Conservation (phyloP, 345 rosid species). For the Kernera saxatilis region DNA sequence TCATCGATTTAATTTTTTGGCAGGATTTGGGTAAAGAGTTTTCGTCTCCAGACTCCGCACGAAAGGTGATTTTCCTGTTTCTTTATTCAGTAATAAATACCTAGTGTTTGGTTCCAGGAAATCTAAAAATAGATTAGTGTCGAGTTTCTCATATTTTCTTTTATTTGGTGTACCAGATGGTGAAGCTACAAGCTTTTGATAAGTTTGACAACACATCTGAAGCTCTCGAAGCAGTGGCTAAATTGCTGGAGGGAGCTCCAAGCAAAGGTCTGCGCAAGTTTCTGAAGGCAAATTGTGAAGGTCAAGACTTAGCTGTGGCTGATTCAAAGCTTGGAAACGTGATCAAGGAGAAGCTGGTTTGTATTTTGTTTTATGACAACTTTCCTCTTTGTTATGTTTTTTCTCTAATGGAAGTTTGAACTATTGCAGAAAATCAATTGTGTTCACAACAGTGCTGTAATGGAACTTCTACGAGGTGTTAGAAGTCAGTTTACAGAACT, state of each 20-base stretch:
- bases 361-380: background rate
- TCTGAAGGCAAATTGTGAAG: slow-evolving; percentile 57
- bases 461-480: slow-evolving; percentile 81
- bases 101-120: background rate
- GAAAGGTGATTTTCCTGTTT: slow-evolving; percentile 40
- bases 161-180: slow-evolving; percentile 36
- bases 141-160: background rate
- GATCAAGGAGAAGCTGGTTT: slow-evolving; percentile 79
- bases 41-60: slow-evolving; percentile 45
- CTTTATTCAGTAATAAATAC: background rate
- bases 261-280: slow-evolving; percentile 70
- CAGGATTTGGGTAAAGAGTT: slow-evolving; percentile 67
- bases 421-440: slow-evolving; percentile 68
- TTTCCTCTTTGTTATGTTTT: background rate
- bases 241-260: slow-evolving; percentile 61
- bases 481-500: slow-evolving; percentile 84
- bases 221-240: slow-evolving; percentile 66
- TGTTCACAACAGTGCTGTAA: slow-evolving; percentile 70
- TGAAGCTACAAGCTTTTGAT: slow-evolving; percentile 63
- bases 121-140: background rate
- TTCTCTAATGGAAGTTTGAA: background rate
- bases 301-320: slow-evolving; percentile 61
- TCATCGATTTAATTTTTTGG: background rate
- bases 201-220: slow-evolving; percentile 77
- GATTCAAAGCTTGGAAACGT: slow-evolving; percentile 90